Evolutionary conservation across 2,329 filamentous ascomycete genomes (phyloP).

Genomic region (Zymoseptoria pseudotritici): DNA sequence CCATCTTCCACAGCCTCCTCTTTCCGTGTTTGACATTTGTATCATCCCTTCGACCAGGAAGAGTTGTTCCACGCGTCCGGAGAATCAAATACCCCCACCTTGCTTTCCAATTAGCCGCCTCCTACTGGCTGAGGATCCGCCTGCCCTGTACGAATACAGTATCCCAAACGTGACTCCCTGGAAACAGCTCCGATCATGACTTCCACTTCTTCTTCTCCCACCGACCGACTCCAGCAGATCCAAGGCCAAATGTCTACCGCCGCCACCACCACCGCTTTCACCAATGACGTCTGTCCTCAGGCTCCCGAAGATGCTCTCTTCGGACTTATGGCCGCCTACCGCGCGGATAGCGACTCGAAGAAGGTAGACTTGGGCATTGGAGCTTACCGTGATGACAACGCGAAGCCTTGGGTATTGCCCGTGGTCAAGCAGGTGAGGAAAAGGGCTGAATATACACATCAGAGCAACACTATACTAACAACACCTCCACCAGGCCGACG

Average conservation of each 20-base stretch:
- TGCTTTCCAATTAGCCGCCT: neutral
- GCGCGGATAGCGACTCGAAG: slow-evolving; percentile 63
- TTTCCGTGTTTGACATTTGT: neutral
- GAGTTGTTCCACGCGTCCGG: neutral
- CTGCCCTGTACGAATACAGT: neutral
- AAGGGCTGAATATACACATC: neutral
- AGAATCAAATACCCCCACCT: neutral
- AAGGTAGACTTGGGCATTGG: slow-evolving; percentile 96
- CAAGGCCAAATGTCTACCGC: slow-evolving; percentile 19
- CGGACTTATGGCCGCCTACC: slow-evolving; percentile 81
- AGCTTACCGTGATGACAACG: slow-evolving; percentile 89
- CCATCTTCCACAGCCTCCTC: neutral
- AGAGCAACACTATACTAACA: neutral
- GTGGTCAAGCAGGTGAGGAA: slow-evolving; percentile 83
- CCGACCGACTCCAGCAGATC: slow-evolving; percentile 22
- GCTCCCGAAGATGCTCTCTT: slow-evolving; percentile 95
- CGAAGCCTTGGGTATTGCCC: slow-evolving; percentile 94
- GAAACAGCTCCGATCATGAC: neutral
- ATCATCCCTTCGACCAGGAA: neutral
- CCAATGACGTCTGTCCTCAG: slow-evolving; percentile 22
- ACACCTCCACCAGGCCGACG: slow-evolving; percentile 62
- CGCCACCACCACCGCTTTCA: slow-evolving; percentile 19
- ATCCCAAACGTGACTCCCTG: neutral
- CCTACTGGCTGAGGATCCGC: neutral
- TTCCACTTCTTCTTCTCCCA: slow-evolving; percentile 1